These are phyloP conservation scores for Trametes polyzona DNA, from an alignment of 1,284 basidiomycete genomes.

Conservation along the genomic window DNA sequence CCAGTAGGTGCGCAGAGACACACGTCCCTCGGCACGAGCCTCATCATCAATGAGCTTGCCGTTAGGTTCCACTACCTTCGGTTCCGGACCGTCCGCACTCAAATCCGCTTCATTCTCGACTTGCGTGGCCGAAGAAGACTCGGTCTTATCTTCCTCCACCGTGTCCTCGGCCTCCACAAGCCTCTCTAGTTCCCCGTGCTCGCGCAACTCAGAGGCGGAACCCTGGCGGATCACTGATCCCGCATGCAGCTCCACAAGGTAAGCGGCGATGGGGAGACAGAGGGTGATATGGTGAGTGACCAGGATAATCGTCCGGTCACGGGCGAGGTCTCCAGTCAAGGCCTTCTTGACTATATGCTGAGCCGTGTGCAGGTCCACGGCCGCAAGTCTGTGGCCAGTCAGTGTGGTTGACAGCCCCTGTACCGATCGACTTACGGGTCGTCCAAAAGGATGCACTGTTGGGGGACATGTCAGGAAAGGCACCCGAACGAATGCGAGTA, in stretches of 20 bases:
- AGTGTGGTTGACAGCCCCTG: background rate
- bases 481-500: background rate
- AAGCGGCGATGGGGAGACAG: slow-evolving; percentile 65
- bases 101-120: slow-evolving; percentile 48
- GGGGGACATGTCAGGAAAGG: background rate
- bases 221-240: slow-evolving; percentile 65
- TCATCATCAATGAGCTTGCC: slow-evolving; percentile 67
- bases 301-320: slow-evolving; percentile 75
- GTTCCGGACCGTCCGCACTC: slow-evolving; percentile 13
- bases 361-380: slow-evolving; percentile 90
- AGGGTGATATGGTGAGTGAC: slow-evolving; percentile 87
- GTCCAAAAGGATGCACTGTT: slow-evolving; percentile 80
- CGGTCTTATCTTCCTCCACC: slow-evolving; percentile 29
- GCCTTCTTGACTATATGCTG: slow-evolving; percentile 71
- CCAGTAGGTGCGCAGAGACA: slow-evolving; percentile 59
- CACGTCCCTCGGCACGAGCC: slow-evolving; percentile 65
- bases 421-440: slow-evolving; percentile 61
- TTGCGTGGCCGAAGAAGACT: slow-evolving; percentile 24
- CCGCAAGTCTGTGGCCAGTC: slow-evolving; percentile 62
- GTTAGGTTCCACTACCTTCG: slow-evolving; percentile 19
- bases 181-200: slow-evolving; percentile 53
- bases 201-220: slow-evolving; percentile 57
- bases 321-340: slow-evolving; percentile 64
- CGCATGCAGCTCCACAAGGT: slow-evolving; percentile 67
- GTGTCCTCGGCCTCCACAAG: slow-evolving; percentile 55